Conservation (phyloP, 2,329 filamentous ascomycete species). For the Trichoderma hamatum region DNA sequence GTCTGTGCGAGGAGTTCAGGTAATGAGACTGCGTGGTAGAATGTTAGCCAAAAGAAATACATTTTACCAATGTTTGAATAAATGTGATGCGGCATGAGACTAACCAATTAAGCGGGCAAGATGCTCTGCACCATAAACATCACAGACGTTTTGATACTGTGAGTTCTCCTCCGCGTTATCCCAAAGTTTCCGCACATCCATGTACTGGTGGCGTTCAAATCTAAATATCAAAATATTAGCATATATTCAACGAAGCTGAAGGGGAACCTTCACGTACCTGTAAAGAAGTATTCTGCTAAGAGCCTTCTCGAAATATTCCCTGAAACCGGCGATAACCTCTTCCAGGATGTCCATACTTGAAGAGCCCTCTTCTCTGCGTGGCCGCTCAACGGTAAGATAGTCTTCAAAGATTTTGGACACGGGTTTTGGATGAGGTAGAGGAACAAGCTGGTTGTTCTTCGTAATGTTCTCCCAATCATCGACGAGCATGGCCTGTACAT, state of each 20-base stretch:
- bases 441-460: conserved; percentile 88
- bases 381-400: conserved; percentile 72
- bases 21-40: conserved; percentile 67
- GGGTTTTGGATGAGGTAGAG: conserved; percentile 75
- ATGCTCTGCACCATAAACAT: conserved; percentile 93
- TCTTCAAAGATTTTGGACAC: conserved; percentile 79
- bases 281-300: conserved; percentile 90
- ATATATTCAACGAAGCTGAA: not conserved
- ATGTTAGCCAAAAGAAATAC: conserved; percentile 3
- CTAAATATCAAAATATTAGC: conserved; percentile 47
- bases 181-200: conserved; percentile 73
- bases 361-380: conserved; percentile 65
- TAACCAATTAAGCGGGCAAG: conserved; percentile 84
- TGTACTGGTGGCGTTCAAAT: conserved; percentile 89
- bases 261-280: conserved; percentile 48
- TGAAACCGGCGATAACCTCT: conserved; percentile 82
- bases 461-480: conserved; percentile 99
- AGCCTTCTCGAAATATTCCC: conserved; percentile 91
- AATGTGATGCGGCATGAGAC: conserved; percentile 33
- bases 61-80: not conserved
- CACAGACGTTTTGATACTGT: conserved; percentile 70
- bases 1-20: conserved; percentile 95
- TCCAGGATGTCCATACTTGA: conserved; percentile 83
- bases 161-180: conserved; percentile 63
- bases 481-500: conserved; percentile 87